Evolutionary conservation across 176 grass and related monocot species (phyloP).

Genomic region (Cenchrus americanus): DNA sequence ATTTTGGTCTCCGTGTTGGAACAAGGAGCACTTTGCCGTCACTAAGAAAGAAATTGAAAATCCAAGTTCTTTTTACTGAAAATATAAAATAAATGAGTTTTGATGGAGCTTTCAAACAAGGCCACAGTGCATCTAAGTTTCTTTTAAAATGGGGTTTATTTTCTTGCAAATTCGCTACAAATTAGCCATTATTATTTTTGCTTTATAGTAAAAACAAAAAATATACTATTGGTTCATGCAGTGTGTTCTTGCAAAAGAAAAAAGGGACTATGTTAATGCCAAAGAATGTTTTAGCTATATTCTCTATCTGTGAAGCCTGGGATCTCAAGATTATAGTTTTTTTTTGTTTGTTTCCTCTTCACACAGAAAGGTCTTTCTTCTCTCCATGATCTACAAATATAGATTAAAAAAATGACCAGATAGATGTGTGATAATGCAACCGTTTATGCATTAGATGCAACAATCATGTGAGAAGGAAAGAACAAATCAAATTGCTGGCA

Average conservation of each 20-base stretch:
- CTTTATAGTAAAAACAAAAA: not conserved
- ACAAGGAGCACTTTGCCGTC: not conserved
- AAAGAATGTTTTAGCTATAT: not conserved
- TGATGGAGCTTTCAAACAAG: not conserved
- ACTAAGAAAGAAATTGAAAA: not conserved
- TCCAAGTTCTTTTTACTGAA: not conserved
- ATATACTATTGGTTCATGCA: not conserved
- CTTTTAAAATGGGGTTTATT: conserved; percentile 23
- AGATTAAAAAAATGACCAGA: not conserved
- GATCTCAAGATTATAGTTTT: conserved; percentile 6
- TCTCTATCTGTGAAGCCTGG: not conserved
- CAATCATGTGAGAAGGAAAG: conserved; percentile 32
- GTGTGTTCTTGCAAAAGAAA: not conserved
- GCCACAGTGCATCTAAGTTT: not conserved
- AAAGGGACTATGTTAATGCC: not conserved
- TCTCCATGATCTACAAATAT: not conserved
- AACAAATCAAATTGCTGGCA: conserved; percentile 33
- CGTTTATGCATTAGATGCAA: conserved; percentile 15
- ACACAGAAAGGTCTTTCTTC: conserved; percentile 23
- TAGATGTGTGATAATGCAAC: not conserved
- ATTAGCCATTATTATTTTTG: not conserved
- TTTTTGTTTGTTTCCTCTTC: conserved; percentile 21
- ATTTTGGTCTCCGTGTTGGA: not conserved
- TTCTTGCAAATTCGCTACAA: not conserved
- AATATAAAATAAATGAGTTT: not conserved